phyloP scores from a whole-genome alignment of 2,329 filamentous ascomycete genomes.

The Sclerotinia subarctica region DNA sequence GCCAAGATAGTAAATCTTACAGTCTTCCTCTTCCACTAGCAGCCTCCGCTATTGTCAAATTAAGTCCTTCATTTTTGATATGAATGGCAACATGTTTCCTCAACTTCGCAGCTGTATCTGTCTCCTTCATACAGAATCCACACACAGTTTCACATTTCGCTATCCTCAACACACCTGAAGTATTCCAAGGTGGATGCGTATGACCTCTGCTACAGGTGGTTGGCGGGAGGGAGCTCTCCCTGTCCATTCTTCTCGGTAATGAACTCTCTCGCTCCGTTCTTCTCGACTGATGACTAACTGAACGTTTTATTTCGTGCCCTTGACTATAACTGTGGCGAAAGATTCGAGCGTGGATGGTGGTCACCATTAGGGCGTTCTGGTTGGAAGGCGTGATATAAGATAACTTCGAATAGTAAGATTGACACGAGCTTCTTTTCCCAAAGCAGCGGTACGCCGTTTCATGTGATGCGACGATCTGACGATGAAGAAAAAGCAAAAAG shows the following conservation, averaged over 20 bases:
- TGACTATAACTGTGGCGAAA: conserved; percentile 6
- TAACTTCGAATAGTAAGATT: neutral
- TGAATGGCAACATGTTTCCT: conserved; percentile 38
- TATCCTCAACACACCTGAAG: conserved; percentile 31
- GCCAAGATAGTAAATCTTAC: conserved; percentile 24
- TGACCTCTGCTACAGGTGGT: conserved; percentile 36
- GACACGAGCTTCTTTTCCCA: neutral
- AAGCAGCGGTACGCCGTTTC: no score
- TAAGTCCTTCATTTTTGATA: conserved; percentile 35
- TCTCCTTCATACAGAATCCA: conserved; percentile 37
- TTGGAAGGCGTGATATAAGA: neutral
- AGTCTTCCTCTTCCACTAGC: conserved; percentile 34
- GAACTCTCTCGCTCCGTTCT: conserved; percentile 7
- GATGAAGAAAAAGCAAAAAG: neutral
- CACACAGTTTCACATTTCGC: conserved; percentile 36
- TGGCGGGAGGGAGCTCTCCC: conserved; percentile 25
- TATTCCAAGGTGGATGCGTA: conserved; percentile 35
- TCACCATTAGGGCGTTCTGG: conserved; percentile 12
- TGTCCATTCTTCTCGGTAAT: conserved; percentile 16
- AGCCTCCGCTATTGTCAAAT: conserved; percentile 34
- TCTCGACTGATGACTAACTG: conserved; percentile 4
- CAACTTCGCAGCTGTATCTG: conserved; percentile 36
- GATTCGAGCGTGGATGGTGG: conserved; percentile 14
- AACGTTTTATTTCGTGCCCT: conserved; percentile 7
- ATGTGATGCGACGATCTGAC: neutral